Conservation (phyloP, 331 rosid genomes). For the Phaseolus coccineus region DNA sequence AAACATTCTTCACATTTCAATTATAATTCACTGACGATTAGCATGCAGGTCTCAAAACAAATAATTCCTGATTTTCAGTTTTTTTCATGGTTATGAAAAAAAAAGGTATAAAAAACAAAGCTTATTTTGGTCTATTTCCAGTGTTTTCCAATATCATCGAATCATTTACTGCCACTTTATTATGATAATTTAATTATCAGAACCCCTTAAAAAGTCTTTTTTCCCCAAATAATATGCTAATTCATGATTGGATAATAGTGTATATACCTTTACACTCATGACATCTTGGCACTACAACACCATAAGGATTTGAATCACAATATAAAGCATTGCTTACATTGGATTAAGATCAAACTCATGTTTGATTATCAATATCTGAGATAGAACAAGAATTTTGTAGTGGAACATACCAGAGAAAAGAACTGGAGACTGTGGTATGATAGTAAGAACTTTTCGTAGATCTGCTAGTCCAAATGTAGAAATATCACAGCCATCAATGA, state of each 20-base stretch:
- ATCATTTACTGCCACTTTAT: neutral
- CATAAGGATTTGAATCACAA: slow-evolving; percentile 2
- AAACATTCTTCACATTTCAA: neutral
- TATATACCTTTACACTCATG: neutral
- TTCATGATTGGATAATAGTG: neutral
- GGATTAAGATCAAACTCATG: slow-evolving; percentile 1
- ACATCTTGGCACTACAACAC: neutral
- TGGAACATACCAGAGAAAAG: slow-evolving; percentile 80
- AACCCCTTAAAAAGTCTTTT: neutral
- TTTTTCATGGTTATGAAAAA: neutral
- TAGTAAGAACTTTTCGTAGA: slow-evolving; percentile 76
- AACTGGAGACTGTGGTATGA: slow-evolving; percentile 93
- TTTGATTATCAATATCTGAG: neutral
- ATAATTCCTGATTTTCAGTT: neutral
- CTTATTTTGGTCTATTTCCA: neutral
- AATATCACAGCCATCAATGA: slow-evolving; percentile 76
- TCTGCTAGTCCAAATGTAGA: slow-evolving; percentile 72
- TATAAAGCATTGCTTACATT: neutral
- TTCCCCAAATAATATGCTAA: neutral
- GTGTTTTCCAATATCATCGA: neutral
- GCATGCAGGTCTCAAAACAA: neutral
- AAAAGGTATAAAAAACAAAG: neutral
- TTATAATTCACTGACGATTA: neutral
- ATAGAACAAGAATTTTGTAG: slow-evolving; percentile 30
- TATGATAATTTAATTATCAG: neutral